Base-by-base conservation (phyloP, 345 rosid species). In the Aurinia saxatilis region DNA sequence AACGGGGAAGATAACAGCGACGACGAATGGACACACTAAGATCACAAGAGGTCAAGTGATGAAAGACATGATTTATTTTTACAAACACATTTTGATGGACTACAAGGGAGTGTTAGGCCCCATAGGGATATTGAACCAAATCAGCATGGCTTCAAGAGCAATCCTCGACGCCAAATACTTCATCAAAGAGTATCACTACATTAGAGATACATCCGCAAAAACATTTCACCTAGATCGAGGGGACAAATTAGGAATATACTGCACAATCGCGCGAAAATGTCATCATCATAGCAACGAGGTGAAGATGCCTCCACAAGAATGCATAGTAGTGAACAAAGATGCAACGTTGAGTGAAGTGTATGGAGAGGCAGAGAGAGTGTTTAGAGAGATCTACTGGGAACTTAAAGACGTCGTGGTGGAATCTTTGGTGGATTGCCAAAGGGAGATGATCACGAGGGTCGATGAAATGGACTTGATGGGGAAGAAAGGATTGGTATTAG, bases 141-240 rank as follows among this genome's bases (percentile, higher is more conserved):
- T 86, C 14, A 72, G 80, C 31, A 64, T 84, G 37, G 89, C 86
- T 37, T 65, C 84, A 33, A 77, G 95, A 52, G 71, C 80, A 13
- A 80, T 93, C 63, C 91, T 87, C 10, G 97, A 93, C 65, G 53
- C 95, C 7, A 93, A 84, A 62, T 72, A 78, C 71, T 63, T 89
- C 17, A 67, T 77, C 57, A 93, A 93, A 77, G 91, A 89, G 63
- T 89, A 82, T 55, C 17, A 14, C 4, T 74, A 58, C 37, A 77
- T 65, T 0, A 30, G 70, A 35, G 41, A 53, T 36, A 36, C 71
- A 5, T 66, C 65, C 0, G 19, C 67, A n/a, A 73, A 69, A 57
- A 64, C 69, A 16, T 73, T 74, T 21, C 34, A 47, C 21, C 14
- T 65, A 30, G 45, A 72, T 7, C 17, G 60, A 11, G 80, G 76